Percentiles rank a stretch among this genome's conserved stretches.
phyloP scores from a whole-genome alignment of 192 early-diverging fungal species.

The Coemansia sp. region DNA sequence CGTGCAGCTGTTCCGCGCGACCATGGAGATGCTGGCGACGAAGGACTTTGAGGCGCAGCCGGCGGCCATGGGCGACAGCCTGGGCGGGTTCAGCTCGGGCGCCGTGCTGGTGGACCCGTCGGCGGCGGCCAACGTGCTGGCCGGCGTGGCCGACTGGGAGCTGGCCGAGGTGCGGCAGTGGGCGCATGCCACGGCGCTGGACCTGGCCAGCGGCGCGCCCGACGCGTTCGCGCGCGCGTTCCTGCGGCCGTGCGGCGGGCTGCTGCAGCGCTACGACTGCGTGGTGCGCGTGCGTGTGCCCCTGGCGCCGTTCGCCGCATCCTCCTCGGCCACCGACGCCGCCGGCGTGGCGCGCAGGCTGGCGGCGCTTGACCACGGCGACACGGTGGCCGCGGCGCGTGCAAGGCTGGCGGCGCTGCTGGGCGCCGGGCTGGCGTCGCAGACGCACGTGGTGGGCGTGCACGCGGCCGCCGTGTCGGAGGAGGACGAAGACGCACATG shows the following conservation, averaged over 20 bases:
- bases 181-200: constrained; percentile 28
- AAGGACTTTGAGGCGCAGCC: constrained; percentile 40
- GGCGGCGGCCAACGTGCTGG: constrained; percentile 80
- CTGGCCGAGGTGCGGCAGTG: constrained; percentile 60
- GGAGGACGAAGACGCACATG: constrained; percentile 46
- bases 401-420: constrained; percentile 25
- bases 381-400: constrained; percentile 25
- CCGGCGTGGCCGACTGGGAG: constrained; percentile 60
- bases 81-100: constrained; percentile 65
- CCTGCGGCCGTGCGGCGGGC: neutral
- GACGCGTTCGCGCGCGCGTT: constrained; percentile 32
- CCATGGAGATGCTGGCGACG: constrained; percentile 74
- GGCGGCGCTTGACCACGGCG: constrained; percentile 25
- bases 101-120: constrained; percentile 84
- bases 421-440: constrained; percentile 15
- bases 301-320: constrained; percentile 18
- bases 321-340: constrained; percentile 6
- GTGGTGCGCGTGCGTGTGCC: constrained; percentile 40
- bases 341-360: constrained; percentile 12
- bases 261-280: constrained; percentile 29
- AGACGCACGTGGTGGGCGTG: constrained; percentile 34
- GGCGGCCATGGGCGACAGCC: constrained; percentile 18
- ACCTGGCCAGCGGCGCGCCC: constrained; percentile 13
- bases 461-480: constrained; percentile 51
- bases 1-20: constrained; percentile 83